Conservation (phyloP, 202 grass and related monocot genomes). For the Zizania palustris region DNA sequence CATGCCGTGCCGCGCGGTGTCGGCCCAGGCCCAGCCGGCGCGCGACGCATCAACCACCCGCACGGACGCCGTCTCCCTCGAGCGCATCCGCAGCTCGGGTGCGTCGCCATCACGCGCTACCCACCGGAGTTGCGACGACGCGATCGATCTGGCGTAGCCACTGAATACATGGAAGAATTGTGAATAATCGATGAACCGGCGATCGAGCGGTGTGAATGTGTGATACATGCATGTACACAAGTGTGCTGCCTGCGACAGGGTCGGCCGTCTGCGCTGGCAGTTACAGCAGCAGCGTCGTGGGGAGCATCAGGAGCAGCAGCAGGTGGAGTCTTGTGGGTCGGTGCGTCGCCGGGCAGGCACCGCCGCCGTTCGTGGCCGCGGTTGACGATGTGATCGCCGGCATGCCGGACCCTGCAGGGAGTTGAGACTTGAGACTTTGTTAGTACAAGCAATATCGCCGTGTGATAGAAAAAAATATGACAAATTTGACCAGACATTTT, state of each 20-base stretch:
- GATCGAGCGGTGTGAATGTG: background rate
- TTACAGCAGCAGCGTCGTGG: constrained; percentile 21
- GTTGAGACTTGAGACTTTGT: constrained; percentile 3
- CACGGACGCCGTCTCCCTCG: background rate
- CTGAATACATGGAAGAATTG: background rate
- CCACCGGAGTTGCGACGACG: background rate
- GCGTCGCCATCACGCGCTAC: constrained; percentile 16
- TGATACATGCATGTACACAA: constrained; percentile 47
- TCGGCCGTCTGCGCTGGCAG: no score
- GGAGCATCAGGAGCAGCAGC: background rate
- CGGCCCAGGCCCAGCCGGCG: background rate
- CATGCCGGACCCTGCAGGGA: constrained; percentile 40
- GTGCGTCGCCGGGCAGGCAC: constrained; percentile 11
- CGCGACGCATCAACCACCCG: constrained; percentile 2
- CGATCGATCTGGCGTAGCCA: background rate
- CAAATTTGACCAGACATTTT: background rate
- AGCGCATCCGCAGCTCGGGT: background rate
- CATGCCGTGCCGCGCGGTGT: background rate
- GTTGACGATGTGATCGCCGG: constrained; percentile 34
- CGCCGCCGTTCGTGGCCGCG: background rate
- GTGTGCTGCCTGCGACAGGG: background rate
- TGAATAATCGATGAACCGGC: constrained; percentile 40
- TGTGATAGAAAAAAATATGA: background rate
- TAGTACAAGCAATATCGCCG: background rate
- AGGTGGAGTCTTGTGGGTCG: background rate